phyloP scores from a whole-genome alignment of 805 yeast genomes.

The Pichia rugopelliculosa region DNA sequence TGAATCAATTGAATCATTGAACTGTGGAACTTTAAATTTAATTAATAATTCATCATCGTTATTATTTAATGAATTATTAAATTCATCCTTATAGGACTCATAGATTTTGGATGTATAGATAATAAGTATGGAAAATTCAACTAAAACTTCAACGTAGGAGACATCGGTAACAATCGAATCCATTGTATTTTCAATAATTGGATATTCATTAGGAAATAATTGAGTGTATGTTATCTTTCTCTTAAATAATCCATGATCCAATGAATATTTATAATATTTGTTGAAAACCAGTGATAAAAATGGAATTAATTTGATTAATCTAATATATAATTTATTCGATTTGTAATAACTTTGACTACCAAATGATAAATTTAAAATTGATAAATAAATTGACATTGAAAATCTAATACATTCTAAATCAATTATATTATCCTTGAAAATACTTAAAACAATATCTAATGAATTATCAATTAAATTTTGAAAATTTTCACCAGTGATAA shows the following conservation, averaged over 20 bases:
- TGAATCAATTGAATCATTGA: constrained; percentile 9
- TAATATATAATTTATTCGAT: constrained; percentile 34
- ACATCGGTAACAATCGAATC: constrained; percentile 72
- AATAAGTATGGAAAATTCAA: constrained; percentile 62
- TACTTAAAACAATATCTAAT: constrained; percentile 52
- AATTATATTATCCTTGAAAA: constrained; percentile 39
- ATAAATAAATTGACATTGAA: constrained; percentile 51
- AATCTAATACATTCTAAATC: constrained; percentile 58
- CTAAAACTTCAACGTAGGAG: constrained; percentile 58
- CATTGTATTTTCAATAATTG: constrained; percentile 55
- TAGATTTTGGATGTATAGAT: constrained; percentile 40
- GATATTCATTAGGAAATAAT: constrained; percentile 61
- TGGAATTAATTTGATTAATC: constrained; percentile 47
- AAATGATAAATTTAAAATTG: constrained; percentile 32
- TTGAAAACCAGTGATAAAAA: constrained; percentile 44
- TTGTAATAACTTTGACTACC: constrained; percentile 20
- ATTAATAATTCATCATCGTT: constrained; percentile 1
- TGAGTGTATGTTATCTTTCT: constrained; percentile 59
- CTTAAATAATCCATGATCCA: constrained; percentile 35
- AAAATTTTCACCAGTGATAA: constrained; percentile 16
- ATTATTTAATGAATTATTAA: not conserved
- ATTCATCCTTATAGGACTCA: constrained; percentile 5
- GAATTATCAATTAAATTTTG: constrained; percentile 36
- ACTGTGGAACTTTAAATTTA: constrained; percentile 4
- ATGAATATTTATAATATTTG: constrained; percentile 44